phyloP scores from a whole-genome alignment of 2,329 filamentous ascomycete species.

The Aspergillus pseudoterreus region DNA sequence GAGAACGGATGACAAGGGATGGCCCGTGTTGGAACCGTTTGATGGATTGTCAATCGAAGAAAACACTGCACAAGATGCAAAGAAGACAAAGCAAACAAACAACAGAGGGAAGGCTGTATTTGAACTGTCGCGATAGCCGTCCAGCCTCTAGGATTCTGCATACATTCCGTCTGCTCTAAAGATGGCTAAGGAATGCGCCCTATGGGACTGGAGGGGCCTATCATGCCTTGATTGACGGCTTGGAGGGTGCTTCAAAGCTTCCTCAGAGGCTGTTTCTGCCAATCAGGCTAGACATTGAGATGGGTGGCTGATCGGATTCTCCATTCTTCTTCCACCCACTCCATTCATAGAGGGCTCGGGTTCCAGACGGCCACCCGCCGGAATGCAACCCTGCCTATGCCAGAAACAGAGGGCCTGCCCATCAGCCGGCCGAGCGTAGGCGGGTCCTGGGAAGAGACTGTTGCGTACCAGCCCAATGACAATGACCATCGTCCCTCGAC shows the following conservation, averaged over 20 bases:
- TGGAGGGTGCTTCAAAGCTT: slow-evolving; percentile 13
- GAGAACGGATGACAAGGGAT: slow-evolving; percentile 18
- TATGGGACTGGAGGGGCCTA: slow-evolving; percentile 21
- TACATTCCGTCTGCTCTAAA: slow-evolving; percentile 34
- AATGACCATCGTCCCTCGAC: neutral
- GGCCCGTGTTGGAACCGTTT: slow-evolving; percentile 27
- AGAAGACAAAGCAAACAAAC: slow-evolving; percentile 43
- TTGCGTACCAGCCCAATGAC: slow-evolving; percentile 16
- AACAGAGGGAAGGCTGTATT: slow-evolving; percentile 37
- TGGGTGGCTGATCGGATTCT: slow-evolving; percentile 23
- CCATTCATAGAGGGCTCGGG: slow-evolving; percentile 15
- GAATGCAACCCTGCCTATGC: slow-evolving; percentile 36
- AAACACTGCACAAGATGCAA: slow-evolving; percentile 41
- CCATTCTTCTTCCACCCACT: slow-evolving; percentile 17
- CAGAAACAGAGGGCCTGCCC: slow-evolving; percentile 24
- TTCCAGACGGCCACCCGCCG: slow-evolving; percentile 28
- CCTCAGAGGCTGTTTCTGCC: slow-evolving; percentile 14
- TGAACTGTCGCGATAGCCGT: slow-evolving; percentile 27
- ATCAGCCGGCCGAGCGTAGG: slow-evolving; percentile 23
- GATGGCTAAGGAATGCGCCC: slow-evolving; percentile 32
- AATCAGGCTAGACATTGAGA: slow-evolving; percentile 18
- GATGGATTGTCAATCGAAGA: slow-evolving; percentile 34
- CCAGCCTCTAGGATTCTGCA: slow-evolving; percentile 35
- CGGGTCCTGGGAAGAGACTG: slow-evolving; percentile 15
- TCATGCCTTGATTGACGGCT: slow-evolving; percentile 21